These are phyloP conservation scores for Chlorella variabilis DNA, from an alignment of 163 green algal genomes.

Conservation along the genomic window DNA sequence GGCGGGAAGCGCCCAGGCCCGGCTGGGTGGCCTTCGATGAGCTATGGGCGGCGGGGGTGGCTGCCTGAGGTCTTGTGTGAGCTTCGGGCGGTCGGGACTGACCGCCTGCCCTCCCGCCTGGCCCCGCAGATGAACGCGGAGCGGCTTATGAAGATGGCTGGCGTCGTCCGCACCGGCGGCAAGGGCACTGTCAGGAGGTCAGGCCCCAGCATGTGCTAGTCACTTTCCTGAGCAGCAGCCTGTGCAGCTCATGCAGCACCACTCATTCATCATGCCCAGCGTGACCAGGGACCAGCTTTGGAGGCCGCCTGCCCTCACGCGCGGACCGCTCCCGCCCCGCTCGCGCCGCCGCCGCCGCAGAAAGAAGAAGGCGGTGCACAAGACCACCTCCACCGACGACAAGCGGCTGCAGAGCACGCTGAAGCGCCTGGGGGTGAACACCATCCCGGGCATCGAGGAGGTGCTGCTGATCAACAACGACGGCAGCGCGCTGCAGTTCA, in stretches of 20 bases:
- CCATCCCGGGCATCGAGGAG: slow-evolving; percentile 99
- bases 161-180: slow-evolving; percentile 90
- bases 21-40: background rate
- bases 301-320: too few species aligned
- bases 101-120: too few species aligned
- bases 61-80: too few species aligned
- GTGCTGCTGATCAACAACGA: slow-evolving; percentile 98
- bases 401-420: slow-evolving; percentile 97
- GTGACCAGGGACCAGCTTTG: too few species aligned
- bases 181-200: slow-evolving; percentile 96
- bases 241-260: too few species aligned
- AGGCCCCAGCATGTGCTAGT: background rate
- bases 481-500: slow-evolving; percentile 90
- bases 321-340: too few species aligned
- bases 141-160: slow-evolving; percentile 94
- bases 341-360: slow-evolving; percentile 56
- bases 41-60: too few species aligned
- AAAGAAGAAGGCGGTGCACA: slow-evolving; percentile 99
- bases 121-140: slow-evolving; percentile 90
- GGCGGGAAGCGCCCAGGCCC: background rate
- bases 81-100: too few species aligned
- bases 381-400: slow-evolving; percentile 95
- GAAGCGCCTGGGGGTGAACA: slow-evolving; percentile 98
- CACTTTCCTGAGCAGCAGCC: background rate
- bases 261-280: too few species aligned